Evolutionary conservation across 352 stramenopile species (phyloP).

Genomic region (Pythium biforme): DNA sequence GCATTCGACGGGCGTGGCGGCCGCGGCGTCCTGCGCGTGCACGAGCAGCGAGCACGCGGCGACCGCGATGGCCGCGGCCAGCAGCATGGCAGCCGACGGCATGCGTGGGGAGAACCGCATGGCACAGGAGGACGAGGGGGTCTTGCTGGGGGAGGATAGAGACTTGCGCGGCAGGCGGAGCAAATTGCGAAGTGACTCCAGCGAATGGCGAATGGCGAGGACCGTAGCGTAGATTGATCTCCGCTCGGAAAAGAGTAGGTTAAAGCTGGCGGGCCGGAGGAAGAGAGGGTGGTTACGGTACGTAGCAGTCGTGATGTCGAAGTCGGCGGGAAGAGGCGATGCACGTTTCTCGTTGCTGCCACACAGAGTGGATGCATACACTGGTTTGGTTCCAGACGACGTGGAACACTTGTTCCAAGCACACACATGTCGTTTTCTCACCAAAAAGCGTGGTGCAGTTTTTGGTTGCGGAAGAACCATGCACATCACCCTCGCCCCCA

Average conservation of each 20-base stretch:
- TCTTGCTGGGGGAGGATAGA: neutral
- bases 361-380: conserved; percentile 1
- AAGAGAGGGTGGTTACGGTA: neutral
- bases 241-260: neutral
- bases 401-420: neutral
- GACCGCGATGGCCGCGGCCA: neutral
- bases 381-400: neutral
- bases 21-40: conserved; percentile 7
- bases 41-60: conserved; percentile 12
- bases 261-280: neutral
- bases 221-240: neutral
- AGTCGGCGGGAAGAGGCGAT: neutral
- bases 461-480: neutral
- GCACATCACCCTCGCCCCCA: neutral
- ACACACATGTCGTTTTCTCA: conserved; percentile 4
- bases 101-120: conserved; percentile 17
- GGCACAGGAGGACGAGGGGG: neutral
- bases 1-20: conserved; percentile 4
- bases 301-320: conserved; percentile 5
- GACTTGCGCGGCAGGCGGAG: conserved; percentile 12
- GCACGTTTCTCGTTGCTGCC: neutral
- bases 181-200: conserved; percentile 19
- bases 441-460: neutral
- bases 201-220: neutral
- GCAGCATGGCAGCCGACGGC: conserved; percentile 10